A percentile compares a stretch with the other conserved stretches of the same genome.
These are phyloP conservation scores for Chenopodium formosanum DNA, from an alignment of 148 eudicot genomes.

Conservation along the genomic window DNA sequence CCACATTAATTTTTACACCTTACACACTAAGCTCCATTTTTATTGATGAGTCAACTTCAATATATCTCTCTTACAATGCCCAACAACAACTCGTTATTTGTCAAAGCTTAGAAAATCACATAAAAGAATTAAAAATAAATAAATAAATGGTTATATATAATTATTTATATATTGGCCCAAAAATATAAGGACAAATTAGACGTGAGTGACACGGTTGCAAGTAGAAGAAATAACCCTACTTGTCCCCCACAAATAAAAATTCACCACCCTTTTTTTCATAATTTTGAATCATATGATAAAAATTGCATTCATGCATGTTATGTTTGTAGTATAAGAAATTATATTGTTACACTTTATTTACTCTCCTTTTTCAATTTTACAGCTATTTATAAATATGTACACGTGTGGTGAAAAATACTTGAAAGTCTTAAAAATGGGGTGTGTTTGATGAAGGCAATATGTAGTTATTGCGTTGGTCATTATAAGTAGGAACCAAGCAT, in stretches of 20 bases:
- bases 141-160: too few species aligned
- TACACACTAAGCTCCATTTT: constrained; percentile 35
- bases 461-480: constrained; percentile 4
- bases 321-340: neutral
- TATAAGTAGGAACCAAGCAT: constrained; percentile 7
- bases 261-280: neutral
- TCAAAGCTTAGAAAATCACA: constrained; percentile 17
- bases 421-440: neutral
- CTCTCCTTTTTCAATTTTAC: neutral
- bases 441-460: constrained; percentile 12
- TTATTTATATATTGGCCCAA: constrained; percentile 7
- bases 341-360: neutral
- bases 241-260: constrained; percentile 17
- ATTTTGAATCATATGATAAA: neutral
- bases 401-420: constrained; percentile 26
- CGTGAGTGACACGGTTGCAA: constrained; percentile 40
- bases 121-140: neutral
- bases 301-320: neutral
- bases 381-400: constrained; percentile 1
- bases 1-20: neutral
- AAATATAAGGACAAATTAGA: constrained; percentile 29
- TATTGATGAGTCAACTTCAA: constrained; percentile 64
- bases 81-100: constrained; percentile 32
- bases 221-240: constrained; percentile 36
- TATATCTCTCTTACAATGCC: constrained; percentile 18